Evolutionary conservation across 2,329 filamentous ascomycete genomes (phyloP).

Genomic region (Diaporthe caulivora): DNA sequence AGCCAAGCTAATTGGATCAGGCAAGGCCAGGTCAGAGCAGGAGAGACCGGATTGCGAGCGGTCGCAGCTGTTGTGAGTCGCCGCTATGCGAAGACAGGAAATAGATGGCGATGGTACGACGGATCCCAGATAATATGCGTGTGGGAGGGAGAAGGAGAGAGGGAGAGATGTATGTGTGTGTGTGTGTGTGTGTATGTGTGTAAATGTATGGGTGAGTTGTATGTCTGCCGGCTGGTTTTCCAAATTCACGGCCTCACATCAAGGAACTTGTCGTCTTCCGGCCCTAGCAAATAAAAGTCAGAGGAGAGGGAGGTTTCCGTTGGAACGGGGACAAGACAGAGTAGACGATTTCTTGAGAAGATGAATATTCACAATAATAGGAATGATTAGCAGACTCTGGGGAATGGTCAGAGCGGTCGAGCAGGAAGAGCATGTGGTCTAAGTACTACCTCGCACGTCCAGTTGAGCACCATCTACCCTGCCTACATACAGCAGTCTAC

Average conservation of each 20-base stretch:
- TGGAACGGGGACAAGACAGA: neutral
- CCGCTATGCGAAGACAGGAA: neutral
- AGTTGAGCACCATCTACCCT: neutral
- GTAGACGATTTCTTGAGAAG: neutral
- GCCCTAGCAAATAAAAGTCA: neutral
- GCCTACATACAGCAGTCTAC: no score
- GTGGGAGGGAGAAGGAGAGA: neutral
- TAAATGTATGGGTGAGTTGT: neutral
- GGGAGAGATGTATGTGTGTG: neutral
- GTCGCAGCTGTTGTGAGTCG: neutral
- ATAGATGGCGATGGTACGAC: neutral
- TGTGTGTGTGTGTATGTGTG: neutral
- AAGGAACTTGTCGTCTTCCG: neutral
- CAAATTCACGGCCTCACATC: neutral
- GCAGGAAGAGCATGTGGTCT: slow-evolving; percentile 24
- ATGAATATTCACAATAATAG: neutral
- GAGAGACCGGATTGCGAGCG: neutral
- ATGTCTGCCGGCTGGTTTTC: neutral
- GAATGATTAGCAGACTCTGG: neutral
- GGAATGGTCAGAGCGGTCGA: neutral
- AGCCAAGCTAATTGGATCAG: neutral
- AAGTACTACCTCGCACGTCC: slow-evolving; percentile 18
- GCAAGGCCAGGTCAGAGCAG: neutral
- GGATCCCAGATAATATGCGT: neutral
- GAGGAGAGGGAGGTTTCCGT: neutral